Base-by-base conservation (phyloP, 2,329 filamentous ascomycete genomes). In the Verticillium nubilum region DNA sequence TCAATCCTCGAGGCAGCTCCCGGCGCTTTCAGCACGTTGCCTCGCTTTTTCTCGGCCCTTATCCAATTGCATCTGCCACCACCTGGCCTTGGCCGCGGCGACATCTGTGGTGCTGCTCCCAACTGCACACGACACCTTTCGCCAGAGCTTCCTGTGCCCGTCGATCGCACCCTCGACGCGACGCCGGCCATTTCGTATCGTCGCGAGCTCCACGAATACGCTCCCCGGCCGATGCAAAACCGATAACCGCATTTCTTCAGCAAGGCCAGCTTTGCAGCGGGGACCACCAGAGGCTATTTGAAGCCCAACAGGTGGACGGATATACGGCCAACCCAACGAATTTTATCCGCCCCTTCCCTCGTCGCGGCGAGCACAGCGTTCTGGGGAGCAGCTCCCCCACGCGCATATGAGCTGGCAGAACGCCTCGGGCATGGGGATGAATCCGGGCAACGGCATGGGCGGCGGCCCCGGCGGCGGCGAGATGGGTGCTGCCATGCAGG, bases 391-490 rank as follows among this genome's bases (percentile, higher is more conserved):
- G 62, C 42, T 57, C 56, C 56, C 59, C 54, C 25, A 52, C 54
- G 60, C 62, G 60, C 60, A 57, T 60, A 74, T 74, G 72, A 74
- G 71, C 64, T 74, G 72, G 72, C 70, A 71, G 68, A 68, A 72
- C 58, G 64, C 67, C 59, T 68, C 71, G 54, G 68, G 69, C 59
- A 78, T 79, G 77, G 75, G 73, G 65, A 70, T 72, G 59, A 74
- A 72, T 62, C 70, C 71, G 59, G 74, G 74, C 57, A 74, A 74
- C 65, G 74, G 73, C 70, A 74, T 78, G 67, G 72, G 73, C 65
- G 75, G 76, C 61, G 76, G 78, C 73, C 52, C 52, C 52, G 52
- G 25, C 52, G 79, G 81, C 56, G 74, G 75, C 70, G 73, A 50
- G 42, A 50, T 50, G 42, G 42, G 68, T 64, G 73, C 69, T 65